Evolutionary conservation across 2,329 filamentous ascomycete genomes (phyloP).

Genomic region (Graphilbum ipis-grandicollis): DNA sequence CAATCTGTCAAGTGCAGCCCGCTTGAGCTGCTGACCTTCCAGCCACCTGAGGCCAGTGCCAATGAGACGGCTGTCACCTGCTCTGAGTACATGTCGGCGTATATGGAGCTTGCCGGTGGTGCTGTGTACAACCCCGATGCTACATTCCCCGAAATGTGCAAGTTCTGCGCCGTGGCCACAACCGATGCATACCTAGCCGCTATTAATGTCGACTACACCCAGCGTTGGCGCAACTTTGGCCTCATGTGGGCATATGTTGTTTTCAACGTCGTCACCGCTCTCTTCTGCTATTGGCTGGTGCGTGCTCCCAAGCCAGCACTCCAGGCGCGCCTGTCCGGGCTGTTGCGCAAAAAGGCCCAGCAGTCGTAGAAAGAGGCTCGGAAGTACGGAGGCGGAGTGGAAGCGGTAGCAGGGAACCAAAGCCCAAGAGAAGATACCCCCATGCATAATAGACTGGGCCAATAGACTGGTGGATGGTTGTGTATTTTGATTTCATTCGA

Average conservation of each 20-base stretch:
- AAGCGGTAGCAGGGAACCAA: no score
- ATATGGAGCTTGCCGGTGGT: constrained; percentile 31
- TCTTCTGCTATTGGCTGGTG: constrained; percentile 6
- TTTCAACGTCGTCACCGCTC: constrained; percentile 35
- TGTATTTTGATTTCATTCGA: no score
- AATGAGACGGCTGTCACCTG: constrained; percentile 35
- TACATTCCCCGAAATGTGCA: constrained; percentile 29
- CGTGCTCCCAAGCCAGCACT: constrained; percentile 3
- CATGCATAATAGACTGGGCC: no score
- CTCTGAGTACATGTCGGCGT: constrained; percentile 41
- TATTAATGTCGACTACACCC: constrained; percentile 30
- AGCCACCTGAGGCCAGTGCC: constrained; percentile 28
- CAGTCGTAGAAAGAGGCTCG: background rate
- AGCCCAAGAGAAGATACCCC: no score
- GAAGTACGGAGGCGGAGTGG: no score
- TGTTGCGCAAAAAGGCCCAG: background rate
- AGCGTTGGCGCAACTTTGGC: constrained; percentile 54
- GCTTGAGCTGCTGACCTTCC: constrained; percentile 45
- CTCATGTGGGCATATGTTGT: constrained; percentile 48
- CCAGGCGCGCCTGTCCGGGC: background rate
- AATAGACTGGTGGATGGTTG: no score
- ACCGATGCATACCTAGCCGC: constrained; percentile 41
- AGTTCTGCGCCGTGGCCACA: constrained; percentile 47
- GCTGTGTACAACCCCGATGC: constrained; percentile 42
- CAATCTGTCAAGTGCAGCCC: constrained; percentile 32